phyloP scores from a whole-genome alignment of 1,284 basidiomycete species.

The Sphaerobolus stellatus region DNA sequence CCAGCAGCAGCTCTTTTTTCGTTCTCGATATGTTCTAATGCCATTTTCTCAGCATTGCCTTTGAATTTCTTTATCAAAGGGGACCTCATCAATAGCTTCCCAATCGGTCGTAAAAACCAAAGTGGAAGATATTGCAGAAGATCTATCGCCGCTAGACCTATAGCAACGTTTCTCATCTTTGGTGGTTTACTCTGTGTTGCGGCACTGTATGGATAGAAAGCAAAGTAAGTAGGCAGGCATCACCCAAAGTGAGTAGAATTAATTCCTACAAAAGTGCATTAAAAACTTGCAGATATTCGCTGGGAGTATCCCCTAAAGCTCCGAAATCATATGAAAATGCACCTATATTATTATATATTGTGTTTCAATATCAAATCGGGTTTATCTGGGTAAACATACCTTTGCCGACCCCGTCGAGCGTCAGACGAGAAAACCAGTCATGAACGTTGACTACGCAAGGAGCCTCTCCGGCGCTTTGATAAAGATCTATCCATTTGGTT shows the following conservation, averaged over 20 bases:
- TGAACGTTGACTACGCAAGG: constrained; percentile 37
- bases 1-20: constrained; percentile 38
- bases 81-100: constrained; percentile 34
- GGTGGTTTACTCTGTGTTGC: constrained; percentile 6
- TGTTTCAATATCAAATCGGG: neutral
- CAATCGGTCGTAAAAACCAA: constrained; percentile 35
- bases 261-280: constrained; percentile 32
- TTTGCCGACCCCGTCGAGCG: constrained; percentile 34
- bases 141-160: constrained; percentile 16
- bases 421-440: constrained; percentile 32
- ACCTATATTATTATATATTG: constrained; percentile 26
- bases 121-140: constrained; percentile 33
- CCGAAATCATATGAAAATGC: constrained; percentile 34
- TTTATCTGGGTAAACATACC: neutral
- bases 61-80: neutral
- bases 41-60: constrained; percentile 37
- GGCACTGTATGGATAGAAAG: constrained; percentile 10
- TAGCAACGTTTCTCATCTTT: neutral
- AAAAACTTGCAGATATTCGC: constrained; percentile 30
- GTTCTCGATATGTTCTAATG: constrained; percentile 38
- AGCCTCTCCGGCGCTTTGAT: constrained; percentile 29
- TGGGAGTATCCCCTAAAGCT: constrained; percentile 25
- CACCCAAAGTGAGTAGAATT: neutral
- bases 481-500: constrained; percentile 44
- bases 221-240: neutral